A percentile compares a stretch with the other conserved stretches of the same genome.
Evolutionary conservation across 768 basidiomycete species (phyloP).

Genomic region (Brasilioporus rufonigricans): DNA sequence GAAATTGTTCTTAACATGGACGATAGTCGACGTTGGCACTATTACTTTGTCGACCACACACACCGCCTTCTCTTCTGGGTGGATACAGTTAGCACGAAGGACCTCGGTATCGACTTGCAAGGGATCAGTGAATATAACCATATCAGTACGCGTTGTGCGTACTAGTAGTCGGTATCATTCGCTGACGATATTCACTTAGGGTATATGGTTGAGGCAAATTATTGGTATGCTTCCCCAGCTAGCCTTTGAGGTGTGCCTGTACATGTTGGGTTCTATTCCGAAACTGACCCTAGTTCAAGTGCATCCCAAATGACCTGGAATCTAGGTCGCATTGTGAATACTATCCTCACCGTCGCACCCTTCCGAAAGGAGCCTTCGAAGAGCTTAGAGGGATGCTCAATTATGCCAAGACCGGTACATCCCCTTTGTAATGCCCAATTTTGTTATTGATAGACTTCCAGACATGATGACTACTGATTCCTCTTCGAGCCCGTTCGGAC

Average conservation of each 20-base stretch:
- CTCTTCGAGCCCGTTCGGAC: too few relatives aligned
- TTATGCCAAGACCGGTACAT: slow-evolving; percentile 10
- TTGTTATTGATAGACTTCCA: neutral
- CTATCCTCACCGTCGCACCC: slow-evolving; percentile 5
- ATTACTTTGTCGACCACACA: slow-evolving; percentile 19
- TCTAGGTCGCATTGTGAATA: slow-evolving; percentile 18
- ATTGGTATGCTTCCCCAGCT: slow-evolving; percentile 8
- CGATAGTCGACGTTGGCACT: neutral
- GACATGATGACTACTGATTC: slow-evolving; percentile 19
- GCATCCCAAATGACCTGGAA: neutral
- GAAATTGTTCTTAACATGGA: slow-evolving; percentile 15
- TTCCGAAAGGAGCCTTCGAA: slow-evolving; percentile 4
- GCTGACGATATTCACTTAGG: slow-evolving; percentile 4
- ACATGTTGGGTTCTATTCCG: neutral
- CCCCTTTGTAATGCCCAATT: neutral
- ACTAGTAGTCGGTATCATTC: neutral
- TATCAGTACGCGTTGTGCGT: slow-evolving; percentile 8
- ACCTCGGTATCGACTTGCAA: slow-evolving; percentile 1
- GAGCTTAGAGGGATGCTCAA: slow-evolving; percentile 18
- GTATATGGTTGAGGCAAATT: slow-evolving; percentile 11
- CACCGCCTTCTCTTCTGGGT: slow-evolving; percentile 19
- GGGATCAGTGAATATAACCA: slow-evolving; percentile 5
- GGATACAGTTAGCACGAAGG: neutral
- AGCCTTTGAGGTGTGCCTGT: neutral
- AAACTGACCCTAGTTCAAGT: neutral